phyloP scores from a whole-genome alignment of 371 early-diverging fungal genomes.

The Thermomucor indicae-seudaticae region DNA sequence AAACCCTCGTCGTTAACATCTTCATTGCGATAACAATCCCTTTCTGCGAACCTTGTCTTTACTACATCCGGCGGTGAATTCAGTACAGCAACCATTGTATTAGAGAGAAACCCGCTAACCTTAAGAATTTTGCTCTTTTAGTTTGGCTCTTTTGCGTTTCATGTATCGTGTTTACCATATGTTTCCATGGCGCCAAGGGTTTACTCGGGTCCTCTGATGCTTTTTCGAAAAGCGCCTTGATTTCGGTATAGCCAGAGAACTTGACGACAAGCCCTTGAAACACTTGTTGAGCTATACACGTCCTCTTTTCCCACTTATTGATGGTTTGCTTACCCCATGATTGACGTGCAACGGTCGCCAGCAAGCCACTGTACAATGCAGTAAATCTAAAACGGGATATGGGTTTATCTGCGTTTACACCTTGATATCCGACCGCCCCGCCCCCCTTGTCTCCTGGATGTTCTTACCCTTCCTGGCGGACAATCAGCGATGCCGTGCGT shows the following conservation, averaged over 20 bases:
- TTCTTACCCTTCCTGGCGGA: conserved; percentile 44
- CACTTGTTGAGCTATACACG: not conserved
- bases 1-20: not conserved
- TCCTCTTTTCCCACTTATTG: not conserved
- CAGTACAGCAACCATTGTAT: conserved; percentile 46
- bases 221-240: conserved; percentile 39
- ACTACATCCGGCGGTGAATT: conserved; percentile 51
- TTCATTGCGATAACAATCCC: not conserved
- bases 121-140: not conserved
- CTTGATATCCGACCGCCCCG: no score
- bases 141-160: not conserved
- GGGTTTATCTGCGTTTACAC: no score
- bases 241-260: conserved; percentile 42
- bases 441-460: no score
- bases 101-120: conserved; percentile 45
- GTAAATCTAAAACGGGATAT: conserved; percentile 30
- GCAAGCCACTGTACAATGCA: conserved; percentile 44
- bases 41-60: conserved; percentile 28
- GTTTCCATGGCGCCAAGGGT: conserved; percentile 39
- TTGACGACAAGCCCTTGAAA: conserved; percentile 44
- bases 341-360: conserved; percentile 47
- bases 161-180: conserved; percentile 27
- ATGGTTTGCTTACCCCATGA: conserved; percentile 31
- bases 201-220: conserved; percentile 18
- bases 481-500: conserved; percentile 35